Conservation (phyloP, 345 rosid genomes). For the Anacardium occidentale region DNA sequence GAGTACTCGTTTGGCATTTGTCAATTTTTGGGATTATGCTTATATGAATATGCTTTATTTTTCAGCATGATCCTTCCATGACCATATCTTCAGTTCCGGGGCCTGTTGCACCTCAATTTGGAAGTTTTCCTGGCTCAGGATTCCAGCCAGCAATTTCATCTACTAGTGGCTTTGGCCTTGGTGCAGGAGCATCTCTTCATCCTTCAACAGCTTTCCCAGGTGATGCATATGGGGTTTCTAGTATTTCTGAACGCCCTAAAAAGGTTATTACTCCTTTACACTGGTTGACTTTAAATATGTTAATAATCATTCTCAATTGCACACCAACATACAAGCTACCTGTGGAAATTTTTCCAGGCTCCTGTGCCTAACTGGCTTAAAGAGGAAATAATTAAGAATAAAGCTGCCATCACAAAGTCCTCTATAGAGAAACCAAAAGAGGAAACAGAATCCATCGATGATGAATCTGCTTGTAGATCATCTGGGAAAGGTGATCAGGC, state of each 20-base stretch:
- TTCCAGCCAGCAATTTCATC: slow-evolving; percentile 57
- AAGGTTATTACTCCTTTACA: slow-evolving; percentile 47
- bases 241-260: slow-evolving; percentile 72
- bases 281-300: slow-evolving; percentile 15
- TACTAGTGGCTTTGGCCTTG: slow-evolving; percentile 50
- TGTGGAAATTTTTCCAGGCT: slow-evolving; percentile 48
- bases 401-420: slow-evolving; percentile 61
- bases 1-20: slow-evolving; percentile 10
- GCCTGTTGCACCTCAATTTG: slow-evolving; percentile 63
- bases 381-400: slow-evolving; percentile 88
- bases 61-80: slow-evolving; percentile 65
- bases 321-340: slow-evolving; percentile 2
- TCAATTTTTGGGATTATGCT: slow-evolving; percentile 13
- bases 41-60: slow-evolving; percentile 20
- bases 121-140: slow-evolving; percentile 60
- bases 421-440: slow-evolving; percentile 58
- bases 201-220: slow-evolving; percentile 60
- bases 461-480: slow-evolving; percentile 55
- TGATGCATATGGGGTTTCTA: slow-evolving; percentile 65
- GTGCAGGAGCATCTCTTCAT: slow-evolving; percentile 57
- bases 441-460: slow-evolving; percentile 56
- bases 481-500: slow-evolving; percentile 47
- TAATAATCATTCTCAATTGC: slow-evolving; percentile 9
- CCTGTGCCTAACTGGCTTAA: slow-evolving; percentile 96
- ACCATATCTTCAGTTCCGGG: slow-evolving; percentile 56